A percentile compares a stretch with the other conserved stretches of the same genome.
Conservation (phyloP, 106 monocot species). For the Amphibolis antarctica region DNA sequence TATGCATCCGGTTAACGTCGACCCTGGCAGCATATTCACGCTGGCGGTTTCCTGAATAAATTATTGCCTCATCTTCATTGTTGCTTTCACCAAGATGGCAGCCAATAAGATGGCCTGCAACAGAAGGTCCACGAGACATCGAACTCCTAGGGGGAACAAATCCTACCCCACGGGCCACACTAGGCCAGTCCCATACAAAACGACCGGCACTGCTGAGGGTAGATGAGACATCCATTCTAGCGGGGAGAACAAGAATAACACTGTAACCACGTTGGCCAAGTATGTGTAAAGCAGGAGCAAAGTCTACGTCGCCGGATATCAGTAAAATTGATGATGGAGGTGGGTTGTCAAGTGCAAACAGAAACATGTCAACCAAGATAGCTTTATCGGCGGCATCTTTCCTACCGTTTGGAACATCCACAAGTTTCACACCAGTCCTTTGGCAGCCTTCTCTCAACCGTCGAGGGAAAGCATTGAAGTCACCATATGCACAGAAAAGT, state of each 20-base stretch:
- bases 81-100: constrained; percentile 9
- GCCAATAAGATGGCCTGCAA: constrained; percentile 16
- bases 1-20: constrained; percentile 14
- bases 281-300: constrained; percentile 88
- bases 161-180: constrained; percentile 75
- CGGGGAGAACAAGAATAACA: constrained; percentile 70
- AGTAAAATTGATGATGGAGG: constrained; percentile 86
- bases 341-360: constrained; percentile 73
- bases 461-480: constrained; percentile 78
- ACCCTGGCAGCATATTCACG: constrained; percentile 15
- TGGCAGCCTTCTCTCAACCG: constrained; percentile 83
- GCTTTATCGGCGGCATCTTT: constrained; percentile 98
- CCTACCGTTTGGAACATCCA: constrained; percentile 86
- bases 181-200: constrained; percentile 95
- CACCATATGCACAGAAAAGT: constrained; percentile 74
- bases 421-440: constrained; percentile 88
- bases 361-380: constrained; percentile 87
- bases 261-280: constrained; percentile 92
- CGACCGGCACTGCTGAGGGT: constrained; percentile 72
- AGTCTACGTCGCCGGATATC: constrained; percentile 92
- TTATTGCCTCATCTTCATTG: constrained; percentile 68
- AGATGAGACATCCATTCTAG: constrained; percentile 46
- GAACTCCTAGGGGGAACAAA: constrained; percentile 42
- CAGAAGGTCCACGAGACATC: constrained; percentile 16
- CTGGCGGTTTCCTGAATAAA: constrained; percentile 33